Evolutionary conservation across 495 filamentous ascomycete species (phyloP).

Genomic region (Poronia punctata): DNA sequence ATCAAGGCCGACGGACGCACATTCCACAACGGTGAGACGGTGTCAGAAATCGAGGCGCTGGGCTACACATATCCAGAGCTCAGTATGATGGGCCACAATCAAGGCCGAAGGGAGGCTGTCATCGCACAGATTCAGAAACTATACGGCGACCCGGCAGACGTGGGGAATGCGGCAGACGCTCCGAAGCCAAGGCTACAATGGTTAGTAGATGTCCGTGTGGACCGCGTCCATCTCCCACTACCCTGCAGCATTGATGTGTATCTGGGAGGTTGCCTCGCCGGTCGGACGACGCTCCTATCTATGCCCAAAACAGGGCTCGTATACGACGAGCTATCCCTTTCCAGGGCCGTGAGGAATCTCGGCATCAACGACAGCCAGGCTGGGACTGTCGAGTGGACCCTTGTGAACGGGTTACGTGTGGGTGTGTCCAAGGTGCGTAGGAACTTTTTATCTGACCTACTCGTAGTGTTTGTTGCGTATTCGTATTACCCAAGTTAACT

Average conservation of each 20-base stretch:
- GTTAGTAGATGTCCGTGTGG: slow-evolving; percentile 23
- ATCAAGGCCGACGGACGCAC: slow-evolving; percentile 9
- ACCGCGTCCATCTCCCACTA: slow-evolving; percentile 24
- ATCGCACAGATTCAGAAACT: slow-evolving; percentile 25
- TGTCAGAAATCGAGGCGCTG: slow-evolving; percentile 22
- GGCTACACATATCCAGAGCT: slow-evolving; percentile 45
- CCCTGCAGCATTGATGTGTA: slow-evolving; percentile 27
- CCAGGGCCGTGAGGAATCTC: background rate
- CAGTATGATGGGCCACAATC: slow-evolving; percentile 9
- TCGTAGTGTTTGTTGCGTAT: too few species aligned
- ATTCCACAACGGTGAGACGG: slow-evolving; percentile 36
- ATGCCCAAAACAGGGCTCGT: slow-evolving; percentile 17
- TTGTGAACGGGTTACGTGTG: slow-evolving; percentile 10
- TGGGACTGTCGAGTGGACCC: background rate
- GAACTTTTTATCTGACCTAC: too few species aligned
- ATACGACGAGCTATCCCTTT: slow-evolving; percentile 16
- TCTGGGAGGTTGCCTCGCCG: slow-evolving; percentile 16
- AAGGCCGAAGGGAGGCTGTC: slow-evolving; percentile 14
- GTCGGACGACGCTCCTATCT: slow-evolving; percentile 14
- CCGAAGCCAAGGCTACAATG: slow-evolving; percentile 19
- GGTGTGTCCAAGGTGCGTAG: slow-evolving; percentile 16
- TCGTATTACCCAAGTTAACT: too few species aligned
- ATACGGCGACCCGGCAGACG: slow-evolving; percentile 17
- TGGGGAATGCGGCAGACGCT: background rate
- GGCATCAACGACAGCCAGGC: background rate